Percentiles rank a stretch among this genome's conserved stretches.
phyloP scores from a whole-genome alignment of 768 basidiomycete genomes.

The Boletus sp. region DNA sequence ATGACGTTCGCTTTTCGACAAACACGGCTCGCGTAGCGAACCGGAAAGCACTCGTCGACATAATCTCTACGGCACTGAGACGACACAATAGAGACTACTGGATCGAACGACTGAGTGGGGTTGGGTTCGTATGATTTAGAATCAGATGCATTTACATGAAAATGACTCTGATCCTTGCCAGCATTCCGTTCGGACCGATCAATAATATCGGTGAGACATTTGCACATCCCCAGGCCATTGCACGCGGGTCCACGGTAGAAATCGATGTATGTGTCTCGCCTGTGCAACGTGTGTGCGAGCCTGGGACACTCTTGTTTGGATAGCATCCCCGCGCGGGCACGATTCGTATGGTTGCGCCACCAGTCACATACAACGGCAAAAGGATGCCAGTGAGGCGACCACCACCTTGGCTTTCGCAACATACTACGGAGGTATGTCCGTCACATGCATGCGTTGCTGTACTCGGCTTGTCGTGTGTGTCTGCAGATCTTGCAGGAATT shows the following conservation, averaged over 20 bases:
- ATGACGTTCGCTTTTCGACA: slow-evolving; percentile 62
- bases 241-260: slow-evolving; percentile 71
- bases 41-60: slow-evolving; percentile 61
- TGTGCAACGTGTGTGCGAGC: slow-evolving; percentile 28
- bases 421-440: slow-evolving; percentile 64
- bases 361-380: slow-evolving; percentile 77
- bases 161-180: slow-evolving; percentile 26
- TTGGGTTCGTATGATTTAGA: slow-evolving; percentile 55
- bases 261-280: slow-evolving; percentile 58
- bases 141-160: slow-evolving; percentile 5
- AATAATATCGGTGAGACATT: slow-evolving; percentile 90
- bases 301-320: slow-evolving; percentile 11
- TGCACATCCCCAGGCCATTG: slow-evolving; percentile 79
- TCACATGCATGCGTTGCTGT: slow-evolving; percentile 2
- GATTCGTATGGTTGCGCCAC: slow-evolving; percentile 76
- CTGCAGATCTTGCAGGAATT: slow-evolving; percentile 40
- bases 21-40: slow-evolving; percentile 77
- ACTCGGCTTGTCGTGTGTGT: slow-evolving; percentile 1
- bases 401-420: slow-evolving; percentile 87
- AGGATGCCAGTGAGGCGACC: slow-evolving; percentile 70
- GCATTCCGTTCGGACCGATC: slow-evolving; percentile 87
- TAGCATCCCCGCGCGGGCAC: slow-evolving; percentile 74
- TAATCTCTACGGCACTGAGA: slow-evolving; percentile 62
- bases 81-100: slow-evolving; percentile 64
- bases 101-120: slow-evolving; percentile 70